A percentile compares a stretch with the other conserved stretches of the same genome.
Evolutionary conservation across 2,329 filamentous ascomycete genomes (phyloP).

Genomic region (Beauveria brongniartii): DNA sequence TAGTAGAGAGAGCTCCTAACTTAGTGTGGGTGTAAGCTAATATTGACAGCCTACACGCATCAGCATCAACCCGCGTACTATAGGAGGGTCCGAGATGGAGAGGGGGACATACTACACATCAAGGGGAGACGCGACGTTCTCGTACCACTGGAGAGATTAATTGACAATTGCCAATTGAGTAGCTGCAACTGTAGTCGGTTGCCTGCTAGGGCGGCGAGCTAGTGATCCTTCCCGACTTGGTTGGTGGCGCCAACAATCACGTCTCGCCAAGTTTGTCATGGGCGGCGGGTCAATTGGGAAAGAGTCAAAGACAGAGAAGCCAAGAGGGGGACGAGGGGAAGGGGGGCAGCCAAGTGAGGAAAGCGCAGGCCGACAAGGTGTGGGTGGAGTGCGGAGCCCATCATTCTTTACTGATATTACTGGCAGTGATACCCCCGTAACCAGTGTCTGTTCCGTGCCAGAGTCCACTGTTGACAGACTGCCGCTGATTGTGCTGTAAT

Average conservation of each 20-base stretch:
- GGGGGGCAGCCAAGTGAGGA: background rate
- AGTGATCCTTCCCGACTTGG: background rate
- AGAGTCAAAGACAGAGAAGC: background rate
- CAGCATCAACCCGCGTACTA: background rate
- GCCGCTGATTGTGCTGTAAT: background rate
- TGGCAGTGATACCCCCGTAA: background rate
- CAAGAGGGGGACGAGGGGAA: background rate
- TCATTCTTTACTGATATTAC: background rate
- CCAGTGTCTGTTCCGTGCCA: background rate
- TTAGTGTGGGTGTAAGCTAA: background rate
- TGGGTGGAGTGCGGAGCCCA: slow-evolving; percentile 6
- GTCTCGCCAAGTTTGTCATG: slow-evolving; percentile 7
- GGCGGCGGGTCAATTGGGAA: background rate
- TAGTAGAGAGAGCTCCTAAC: background rate
- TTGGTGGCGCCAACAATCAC: slow-evolving; percentile 4
- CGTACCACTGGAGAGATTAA: background rate
- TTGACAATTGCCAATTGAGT: background rate
- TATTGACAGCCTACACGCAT: background rate
- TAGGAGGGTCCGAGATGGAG: background rate
- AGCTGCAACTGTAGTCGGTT: background rate
- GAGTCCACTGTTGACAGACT: background rate
- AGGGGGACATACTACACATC: background rate
- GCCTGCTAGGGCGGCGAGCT: background rate
- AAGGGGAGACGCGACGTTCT: background rate
- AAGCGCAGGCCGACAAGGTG: background rate